Evolutionary conservation across 1,139 yeast species (phyloP).

Genomic region (Diutina ranongensis): DNA sequence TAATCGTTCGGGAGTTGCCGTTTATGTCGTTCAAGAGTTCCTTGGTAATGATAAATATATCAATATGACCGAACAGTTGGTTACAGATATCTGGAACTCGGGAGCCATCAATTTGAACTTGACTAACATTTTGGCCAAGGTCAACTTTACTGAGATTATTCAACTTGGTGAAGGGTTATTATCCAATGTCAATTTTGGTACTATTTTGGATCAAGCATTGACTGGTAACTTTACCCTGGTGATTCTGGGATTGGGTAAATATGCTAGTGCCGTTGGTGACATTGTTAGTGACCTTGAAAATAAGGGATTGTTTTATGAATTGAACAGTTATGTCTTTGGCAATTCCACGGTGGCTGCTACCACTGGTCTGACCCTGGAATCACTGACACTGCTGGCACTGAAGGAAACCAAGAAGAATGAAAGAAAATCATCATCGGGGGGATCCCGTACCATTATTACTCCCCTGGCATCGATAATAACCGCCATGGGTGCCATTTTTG

Average conservation of each 20-base stretch:
- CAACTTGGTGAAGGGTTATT: constrained; percentile 16
- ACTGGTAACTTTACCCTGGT: constrained; percentile 13
- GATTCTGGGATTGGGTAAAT: constrained; percentile 16
- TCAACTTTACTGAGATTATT: constrained; percentile 15
- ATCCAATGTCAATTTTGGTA: constrained; percentile 14
- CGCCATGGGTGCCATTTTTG: background rate
- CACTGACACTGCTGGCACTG: background rate
- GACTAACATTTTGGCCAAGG: constrained; percentile 10
- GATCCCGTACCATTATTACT: no score
- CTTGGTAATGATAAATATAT: constrained; percentile 25
- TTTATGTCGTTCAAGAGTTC: constrained; percentile 25
- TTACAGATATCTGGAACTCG: constrained; percentile 17
- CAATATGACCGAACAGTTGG: constrained; percentile 24
- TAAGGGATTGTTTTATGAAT: constrained; percentile 28
- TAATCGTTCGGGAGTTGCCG: constrained; percentile 33
- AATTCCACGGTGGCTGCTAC: background rate
- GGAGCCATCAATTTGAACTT: constrained; percentile 18
- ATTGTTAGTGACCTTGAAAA: constrained; percentile 25
- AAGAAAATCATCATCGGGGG: no score
- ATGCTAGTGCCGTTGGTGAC: constrained; percentile 20
- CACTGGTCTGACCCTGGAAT: background rate
- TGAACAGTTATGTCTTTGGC: constrained; percentile 25
- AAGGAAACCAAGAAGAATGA: background rate
- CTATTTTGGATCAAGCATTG: constrained; percentile 17
- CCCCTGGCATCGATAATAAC: background rate